Evolutionary conservation across 345 rosid species (phyloP).

Genomic region (Cardamine chenopodiifolia): DNA sequence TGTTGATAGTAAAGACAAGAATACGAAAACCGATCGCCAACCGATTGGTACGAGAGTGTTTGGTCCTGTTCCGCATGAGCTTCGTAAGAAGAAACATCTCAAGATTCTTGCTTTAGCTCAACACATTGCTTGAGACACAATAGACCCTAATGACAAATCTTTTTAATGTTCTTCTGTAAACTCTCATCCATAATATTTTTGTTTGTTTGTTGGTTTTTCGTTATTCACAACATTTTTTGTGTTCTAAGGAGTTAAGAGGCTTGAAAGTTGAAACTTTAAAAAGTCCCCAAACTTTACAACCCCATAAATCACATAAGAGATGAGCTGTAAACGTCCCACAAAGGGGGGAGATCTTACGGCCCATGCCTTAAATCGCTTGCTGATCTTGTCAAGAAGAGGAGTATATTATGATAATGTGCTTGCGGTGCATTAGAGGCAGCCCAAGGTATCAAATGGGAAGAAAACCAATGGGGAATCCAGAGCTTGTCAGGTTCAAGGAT

Average conservation of each 20-base stretch:
- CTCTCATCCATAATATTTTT: conserved; percentile 17
- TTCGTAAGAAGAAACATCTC: conserved; percentile 84
- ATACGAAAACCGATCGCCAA: conserved; percentile 54
- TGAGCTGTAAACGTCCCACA: too few species aligned
- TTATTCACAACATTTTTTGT: not conserved
- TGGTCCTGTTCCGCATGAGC: conserved; percentile 93
- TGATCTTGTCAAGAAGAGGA: too few species aligned
- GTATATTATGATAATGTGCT: too few species aligned
- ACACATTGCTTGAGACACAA: conserved; percentile 66
- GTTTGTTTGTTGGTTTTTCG: not conserved
- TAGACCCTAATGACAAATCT: not conserved
- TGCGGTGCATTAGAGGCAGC: too few species aligned
- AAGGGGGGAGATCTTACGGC: too few species aligned
- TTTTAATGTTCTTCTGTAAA: not conserved
- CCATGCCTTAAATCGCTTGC: too few species aligned
- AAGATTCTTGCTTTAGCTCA: conserved; percentile 82
- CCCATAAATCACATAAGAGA: too few species aligned
- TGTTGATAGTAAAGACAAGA: conserved; percentile 51
- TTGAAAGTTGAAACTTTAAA: not conserved
- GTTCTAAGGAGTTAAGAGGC: not conserved
- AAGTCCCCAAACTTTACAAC: not conserved
- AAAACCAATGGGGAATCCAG: too few species aligned
- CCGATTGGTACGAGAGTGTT: conserved; percentile 82
- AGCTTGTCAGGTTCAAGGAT: too few species aligned
- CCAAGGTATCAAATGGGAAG: too few species aligned